These are phyloP conservation scores for Pythium utonaiense DNA, from an alignment of 352 stramenopile genomes.

Conservation along the genomic window DNA sequence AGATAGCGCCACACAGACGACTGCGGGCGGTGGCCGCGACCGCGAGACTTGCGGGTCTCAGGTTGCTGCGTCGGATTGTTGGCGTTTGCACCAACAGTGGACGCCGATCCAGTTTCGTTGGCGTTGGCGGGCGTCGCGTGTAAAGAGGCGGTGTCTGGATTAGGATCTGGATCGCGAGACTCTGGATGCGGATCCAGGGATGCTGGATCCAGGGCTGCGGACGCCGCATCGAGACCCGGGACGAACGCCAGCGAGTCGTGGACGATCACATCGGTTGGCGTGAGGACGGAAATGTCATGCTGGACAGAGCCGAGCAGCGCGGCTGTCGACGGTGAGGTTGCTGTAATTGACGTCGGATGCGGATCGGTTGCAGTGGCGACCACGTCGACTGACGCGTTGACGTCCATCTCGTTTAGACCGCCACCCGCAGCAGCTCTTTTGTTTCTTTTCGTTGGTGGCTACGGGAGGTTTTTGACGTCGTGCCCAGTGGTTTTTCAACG, in stretches of 20 bases:
- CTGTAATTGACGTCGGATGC: neutral
- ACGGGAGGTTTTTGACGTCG: neutral
- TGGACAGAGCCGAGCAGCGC: neutral
- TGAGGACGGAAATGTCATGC: neutral
- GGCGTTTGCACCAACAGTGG: conserved; percentile 2
- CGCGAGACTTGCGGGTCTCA: neutral
- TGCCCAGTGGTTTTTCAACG: neutral
- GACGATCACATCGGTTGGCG: neutral
- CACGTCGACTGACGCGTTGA: conserved; percentile 1
- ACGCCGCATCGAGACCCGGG: neutral
- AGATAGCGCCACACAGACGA: conserved; percentile 29
- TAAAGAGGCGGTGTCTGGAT: neutral
- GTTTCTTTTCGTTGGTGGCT: neutral
- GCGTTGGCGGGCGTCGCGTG: neutral
- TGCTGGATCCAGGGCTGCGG: neutral
- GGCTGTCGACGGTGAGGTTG: neutral
- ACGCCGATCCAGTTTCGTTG: too few relatives aligned
- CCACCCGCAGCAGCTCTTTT: neutral
- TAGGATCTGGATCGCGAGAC: neutral
- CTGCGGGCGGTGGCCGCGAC: conserved; percentile 26
- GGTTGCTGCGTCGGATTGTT: neutral
- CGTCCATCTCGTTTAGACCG: neutral
- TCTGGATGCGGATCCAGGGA: neutral
- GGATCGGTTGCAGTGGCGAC: neutral
- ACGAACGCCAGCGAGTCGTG: neutral